Conservation (phyloP, 1,284 basidiomycete genomes). For the Rhodotorula sp. region DNA sequence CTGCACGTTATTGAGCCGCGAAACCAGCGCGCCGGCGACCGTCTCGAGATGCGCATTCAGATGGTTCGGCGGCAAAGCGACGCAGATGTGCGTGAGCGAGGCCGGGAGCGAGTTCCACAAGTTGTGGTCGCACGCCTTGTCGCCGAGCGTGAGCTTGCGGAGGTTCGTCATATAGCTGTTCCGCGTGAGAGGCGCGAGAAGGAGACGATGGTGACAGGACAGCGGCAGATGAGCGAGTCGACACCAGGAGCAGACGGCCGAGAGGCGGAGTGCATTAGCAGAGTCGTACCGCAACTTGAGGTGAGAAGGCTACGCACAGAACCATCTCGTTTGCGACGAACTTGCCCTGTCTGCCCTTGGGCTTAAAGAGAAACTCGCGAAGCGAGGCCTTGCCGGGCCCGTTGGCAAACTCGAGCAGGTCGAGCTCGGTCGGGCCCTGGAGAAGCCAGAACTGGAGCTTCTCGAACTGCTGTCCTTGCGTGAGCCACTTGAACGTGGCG, state of each 20-base stretch:
- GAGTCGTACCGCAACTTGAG: neutral
- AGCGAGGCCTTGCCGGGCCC: neutral
- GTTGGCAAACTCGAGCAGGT: neutral
- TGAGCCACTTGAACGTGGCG: slow-evolving; percentile 1
- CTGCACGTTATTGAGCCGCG: slow-evolving; percentile 6
- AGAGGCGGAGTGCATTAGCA: neutral
- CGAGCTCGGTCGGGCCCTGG: neutral
- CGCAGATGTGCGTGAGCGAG: slow-evolving; percentile 17
- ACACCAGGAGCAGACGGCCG: no score
- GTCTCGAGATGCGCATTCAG: slow-evolving; percentile 6
- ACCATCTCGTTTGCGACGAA: neutral
- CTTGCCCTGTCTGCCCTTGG: neutral
- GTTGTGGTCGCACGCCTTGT: slow-evolving; percentile 15
- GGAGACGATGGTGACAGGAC: neutral
- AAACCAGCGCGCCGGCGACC: neutral
- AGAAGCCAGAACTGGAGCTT: slow-evolving; percentile 21
- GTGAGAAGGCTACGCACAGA: neutral
- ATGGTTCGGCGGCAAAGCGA: slow-evolving; percentile 14
- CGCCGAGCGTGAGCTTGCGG: slow-evolving; percentile 22
- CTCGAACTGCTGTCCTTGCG: neutral
- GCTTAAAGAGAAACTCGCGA: slow-evolving; percentile 22
- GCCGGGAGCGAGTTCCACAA: slow-evolving; percentile 14
- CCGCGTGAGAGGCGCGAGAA: no score
- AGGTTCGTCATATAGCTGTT: slow-evolving; percentile 9
- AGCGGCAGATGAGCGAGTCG: no score